Evolutionary conservation across 2,329 filamentous ascomycete species (phyloP), one percentile per base, ranked within the genome.

Genomic region (Penicillium olsonii): DNA sequence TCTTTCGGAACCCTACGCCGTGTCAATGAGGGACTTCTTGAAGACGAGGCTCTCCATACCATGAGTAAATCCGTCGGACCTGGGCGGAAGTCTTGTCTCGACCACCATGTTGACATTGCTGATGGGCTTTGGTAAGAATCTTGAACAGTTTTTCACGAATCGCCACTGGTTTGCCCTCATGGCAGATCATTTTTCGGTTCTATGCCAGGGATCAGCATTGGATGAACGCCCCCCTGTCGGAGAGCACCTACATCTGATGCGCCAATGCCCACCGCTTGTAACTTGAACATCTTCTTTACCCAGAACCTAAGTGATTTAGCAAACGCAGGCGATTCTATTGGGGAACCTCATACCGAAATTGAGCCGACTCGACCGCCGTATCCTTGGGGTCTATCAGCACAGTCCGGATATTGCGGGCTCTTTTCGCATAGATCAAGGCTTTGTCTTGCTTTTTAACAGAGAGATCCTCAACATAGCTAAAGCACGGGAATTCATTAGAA

Each of bases 261-360:
- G 42, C 66, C 68, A 24, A 63, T 59, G 17, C 74, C 74, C 37
- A 68, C 62, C 29, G 68, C 61, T 47, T 74, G 68, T 35, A 79
- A 67, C 43, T 73, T 74, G 57, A 79, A 79, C 76, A 78, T 79
- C 57, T 78, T 78, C 56, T 78, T 79, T 19, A 76, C 76, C 76
- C 76, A 79, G 52, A 78, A 78, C 39, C 76, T 78, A 53, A 37
- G 37, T 3, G 33, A 6, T 10, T 51, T 29, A 60, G 52, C 14
- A 44, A 29, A 9, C 14, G 11, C 26, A 12, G 14, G 9, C 26
- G 26, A 29, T n/a, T 29, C 5, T 29, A 11, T 29, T 11, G 7
- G 9, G 10, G 26, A 29, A 12, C 9, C n/a, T 31, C 59, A 42
- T 66, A 77, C 75, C 75, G 65, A 52, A 79, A 79, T 56, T 79